Conservation (phyloP, 768 basidiomycete species). For the Lanmaoa rubissima region DNA sequence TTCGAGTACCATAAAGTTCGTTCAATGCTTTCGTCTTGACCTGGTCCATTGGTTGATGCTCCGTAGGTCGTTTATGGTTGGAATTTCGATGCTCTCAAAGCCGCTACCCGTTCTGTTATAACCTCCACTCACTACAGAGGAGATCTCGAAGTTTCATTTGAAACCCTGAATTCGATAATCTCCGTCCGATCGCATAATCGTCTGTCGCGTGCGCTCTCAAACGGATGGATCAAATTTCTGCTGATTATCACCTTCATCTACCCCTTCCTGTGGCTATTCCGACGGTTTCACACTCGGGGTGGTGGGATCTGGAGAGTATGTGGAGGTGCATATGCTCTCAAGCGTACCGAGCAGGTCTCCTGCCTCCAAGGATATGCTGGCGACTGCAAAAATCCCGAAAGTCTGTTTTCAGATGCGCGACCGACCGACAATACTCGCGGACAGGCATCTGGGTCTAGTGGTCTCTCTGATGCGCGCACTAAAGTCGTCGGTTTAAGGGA, state of each 20-base stretch:
- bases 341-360: conserved; percentile 34
- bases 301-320: conserved; percentile 77
- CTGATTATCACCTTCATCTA: conserved; percentile 69
- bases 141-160: conserved; percentile 46
- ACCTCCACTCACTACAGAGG: conserved; percentile 40
- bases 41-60: conserved; percentile 22
- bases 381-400: conserved; percentile 4
- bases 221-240: conserved; percentile 68
- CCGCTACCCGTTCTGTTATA: conserved; percentile 39
- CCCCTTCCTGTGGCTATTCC: conserved; percentile 80
- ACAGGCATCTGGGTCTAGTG: conserved; percentile 23
- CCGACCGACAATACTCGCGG: neutral
- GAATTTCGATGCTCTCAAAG: conserved; percentile 43
- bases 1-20: conserved; percentile 70
- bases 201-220: conserved; percentile 66
- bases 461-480: conserved; percentile 32
- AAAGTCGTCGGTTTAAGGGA: conserved; percentile 60
- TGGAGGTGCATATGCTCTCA: conserved; percentile 74
- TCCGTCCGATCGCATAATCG: conserved; percentile 65
- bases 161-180: conserved; percentile 45
- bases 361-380: conserved; percentile 2
- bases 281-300: conserved; percentile 61
- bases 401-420: conserved; percentile 2
- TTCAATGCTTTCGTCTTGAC: neutral
- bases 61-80: conserved; percentile 58